phyloP scores from a whole-genome alignment of 805 yeast genomes.

The Candida railenensis region DNA sequence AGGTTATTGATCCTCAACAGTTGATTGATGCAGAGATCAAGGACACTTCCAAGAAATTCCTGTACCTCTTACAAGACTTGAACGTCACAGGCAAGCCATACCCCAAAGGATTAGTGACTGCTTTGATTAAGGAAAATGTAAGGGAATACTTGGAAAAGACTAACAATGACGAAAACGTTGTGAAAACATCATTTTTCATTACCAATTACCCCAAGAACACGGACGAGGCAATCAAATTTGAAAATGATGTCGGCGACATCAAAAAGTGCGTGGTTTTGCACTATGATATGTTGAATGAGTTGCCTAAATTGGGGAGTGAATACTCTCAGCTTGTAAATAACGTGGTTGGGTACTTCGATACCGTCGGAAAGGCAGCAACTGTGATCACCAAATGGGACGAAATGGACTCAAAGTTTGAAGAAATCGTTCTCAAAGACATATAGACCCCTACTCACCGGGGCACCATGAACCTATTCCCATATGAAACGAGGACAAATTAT shows the following conservation, averaged over 20 bases:
- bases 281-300: slow-evolving; percentile 25
- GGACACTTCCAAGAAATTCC: slow-evolving; percentile 45
- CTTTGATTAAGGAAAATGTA: slow-evolving; percentile 43
- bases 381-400: slow-evolving; percentile 17
- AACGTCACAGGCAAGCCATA: slow-evolving; percentile 22
- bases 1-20: slow-evolving; percentile 50
- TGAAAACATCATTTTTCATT: slow-evolving; percentile 47
- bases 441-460: slow-evolving; percentile 4
- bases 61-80: slow-evolving; percentile 51
- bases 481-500: too few species aligned
- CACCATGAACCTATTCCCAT: too few species aligned
- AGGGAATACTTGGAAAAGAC: slow-evolving; percentile 27
- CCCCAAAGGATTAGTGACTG: slow-evolving; percentile 51
- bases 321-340: slow-evolving; percentile 35
- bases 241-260: slow-evolving; percentile 60
- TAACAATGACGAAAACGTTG: slow-evolving; percentile 14
- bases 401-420: slow-evolving; percentile 19
- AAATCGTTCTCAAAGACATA: slow-evolving; percentile 19
- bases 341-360: slow-evolving; percentile 61
- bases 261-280: slow-evolving; percentile 38
- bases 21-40: slow-evolving; percentile 47
- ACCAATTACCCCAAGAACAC: slow-evolving; percentile 61
- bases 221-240: slow-evolving; percentile 70
- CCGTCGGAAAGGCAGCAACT: slow-evolving; percentile 51
- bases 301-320: slow-evolving; percentile 17